Evolutionary conservation across 2,329 filamentous ascomycete genomes (phyloP).

Genomic region (Aspergillus tubingensis): DNA sequence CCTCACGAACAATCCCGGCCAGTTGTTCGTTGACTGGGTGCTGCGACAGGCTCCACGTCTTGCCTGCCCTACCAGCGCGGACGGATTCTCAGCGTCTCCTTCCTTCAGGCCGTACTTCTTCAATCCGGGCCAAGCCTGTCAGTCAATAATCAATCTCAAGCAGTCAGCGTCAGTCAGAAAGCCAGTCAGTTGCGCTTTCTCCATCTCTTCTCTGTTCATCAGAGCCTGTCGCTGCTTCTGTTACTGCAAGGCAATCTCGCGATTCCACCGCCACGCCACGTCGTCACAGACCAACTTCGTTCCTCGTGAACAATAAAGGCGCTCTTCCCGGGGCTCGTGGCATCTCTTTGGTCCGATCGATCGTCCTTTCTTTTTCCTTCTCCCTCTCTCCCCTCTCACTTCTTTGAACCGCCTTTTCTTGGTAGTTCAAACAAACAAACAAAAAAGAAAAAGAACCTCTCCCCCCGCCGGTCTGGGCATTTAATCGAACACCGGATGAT

Average conservation of each 20-base stretch:
- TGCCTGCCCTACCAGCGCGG: constrained; percentile 20
- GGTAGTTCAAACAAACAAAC: not conserved
- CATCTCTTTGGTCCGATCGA: not conserved
- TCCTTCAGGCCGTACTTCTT: constrained; percentile 7
- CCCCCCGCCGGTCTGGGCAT: not conserved
- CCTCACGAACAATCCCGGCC: constrained; percentile 17
- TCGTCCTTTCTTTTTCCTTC: not conserved
- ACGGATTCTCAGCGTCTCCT: constrained; percentile 10
- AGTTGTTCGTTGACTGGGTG: constrained; percentile 18
- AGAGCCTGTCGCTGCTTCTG: constrained; percentile 12
- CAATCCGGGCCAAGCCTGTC: not conserved
- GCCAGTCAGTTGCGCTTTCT: not conserved
- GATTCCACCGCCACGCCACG: constrained; percentile 23
- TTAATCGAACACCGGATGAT: constrained; percentile 15
- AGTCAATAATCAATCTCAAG: constrained; percentile 9
- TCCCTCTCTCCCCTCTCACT: not conserved
- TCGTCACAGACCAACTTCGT: constrained; percentile 5
- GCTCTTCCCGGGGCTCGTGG: not conserved
- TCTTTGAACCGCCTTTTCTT: not conserved
- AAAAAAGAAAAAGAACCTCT: not conserved
- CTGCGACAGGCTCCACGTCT: constrained; percentile 27
- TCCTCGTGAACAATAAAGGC: not conserved
- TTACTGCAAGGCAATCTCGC: constrained; percentile 12
- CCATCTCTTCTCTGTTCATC: not conserved
- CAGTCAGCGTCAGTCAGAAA: constrained; percentile 13